A percentile compares a stretch with the other conserved stretches of the same genome.
Evolutionary conservation across 2,329 filamentous ascomycete genomes (phyloP).

Genomic region (Eurotiales sp.): DNA sequence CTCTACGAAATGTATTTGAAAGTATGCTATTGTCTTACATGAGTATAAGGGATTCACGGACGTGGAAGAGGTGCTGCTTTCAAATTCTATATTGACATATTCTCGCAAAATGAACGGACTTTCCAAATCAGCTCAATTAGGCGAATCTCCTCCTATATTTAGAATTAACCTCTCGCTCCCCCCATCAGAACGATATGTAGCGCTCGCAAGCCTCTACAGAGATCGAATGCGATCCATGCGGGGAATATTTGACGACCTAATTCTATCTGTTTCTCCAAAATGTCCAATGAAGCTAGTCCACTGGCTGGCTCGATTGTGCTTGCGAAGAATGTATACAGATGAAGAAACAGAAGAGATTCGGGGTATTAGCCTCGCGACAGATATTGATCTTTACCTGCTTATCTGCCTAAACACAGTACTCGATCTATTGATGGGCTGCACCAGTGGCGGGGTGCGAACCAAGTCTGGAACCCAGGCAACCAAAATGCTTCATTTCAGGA

Average conservation of each 20-base stretch:
- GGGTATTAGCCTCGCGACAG: constrained; percentile 52
- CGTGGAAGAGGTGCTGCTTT: no score
- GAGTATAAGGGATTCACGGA: no score
- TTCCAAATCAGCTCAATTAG: no score
- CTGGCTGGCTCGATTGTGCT: constrained; percentile 41
- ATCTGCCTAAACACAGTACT: constrained; percentile 61
- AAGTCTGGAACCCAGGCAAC: no score
- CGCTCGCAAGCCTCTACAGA: background rate
- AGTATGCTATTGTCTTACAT: no score
- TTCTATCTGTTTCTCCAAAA: constrained; percentile 11
- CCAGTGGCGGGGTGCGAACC: constrained; percentile 49
- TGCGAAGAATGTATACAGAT: constrained; percentile 49
- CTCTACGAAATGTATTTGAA: no score
- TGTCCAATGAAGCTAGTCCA: constrained; percentile 27
- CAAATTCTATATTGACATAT: no score
- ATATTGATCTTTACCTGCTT: constrained; percentile 56
- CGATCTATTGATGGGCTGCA: constrained; percentile 63
- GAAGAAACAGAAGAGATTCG: constrained; percentile 61
- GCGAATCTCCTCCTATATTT: no score
- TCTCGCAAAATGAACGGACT: no score
- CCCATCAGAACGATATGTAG: background rate
- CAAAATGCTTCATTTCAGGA: constrained; percentile 42
- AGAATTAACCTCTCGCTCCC: background rate
- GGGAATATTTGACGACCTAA: background rate
- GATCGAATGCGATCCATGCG: background rate